Percentiles rank a stretch among this genome's conserved stretches.
Evolutionary conservation across 768 basidiomycete species (phyloP).

Genomic region (Boletus sensibilis): DNA sequence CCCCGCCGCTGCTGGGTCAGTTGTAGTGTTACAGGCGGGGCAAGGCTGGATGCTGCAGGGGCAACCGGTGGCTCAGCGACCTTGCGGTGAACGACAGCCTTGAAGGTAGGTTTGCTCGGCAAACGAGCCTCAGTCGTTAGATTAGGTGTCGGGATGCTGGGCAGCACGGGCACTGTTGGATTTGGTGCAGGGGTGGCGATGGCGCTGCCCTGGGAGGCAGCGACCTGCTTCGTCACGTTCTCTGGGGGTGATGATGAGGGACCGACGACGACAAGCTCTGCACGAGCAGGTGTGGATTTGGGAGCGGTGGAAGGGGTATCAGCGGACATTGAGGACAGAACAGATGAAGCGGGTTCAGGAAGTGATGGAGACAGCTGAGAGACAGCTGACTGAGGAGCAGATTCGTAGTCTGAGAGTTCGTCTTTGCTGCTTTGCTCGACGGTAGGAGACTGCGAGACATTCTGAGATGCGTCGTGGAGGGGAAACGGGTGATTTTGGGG

Average conservation of each 20-base stretch:
- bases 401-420: constrained; percentile 13
- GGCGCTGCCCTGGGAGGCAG: not conserved
- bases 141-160: constrained; percentile 12
- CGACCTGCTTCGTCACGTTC: not conserved
- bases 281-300: not conserved
- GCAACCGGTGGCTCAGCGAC: constrained; percentile 38
- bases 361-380: constrained; percentile 8
- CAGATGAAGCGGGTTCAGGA: not conserved
- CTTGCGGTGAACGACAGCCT: constrained; percentile 58
- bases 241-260: not conserved
- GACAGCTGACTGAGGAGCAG: constrained; percentile 14
- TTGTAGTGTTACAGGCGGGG: constrained; percentile 29
- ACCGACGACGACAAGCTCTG: not conserved
- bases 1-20: constrained; percentile 29
- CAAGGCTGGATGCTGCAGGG: constrained; percentile 16
- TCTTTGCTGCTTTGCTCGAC: constrained; percentile 1
- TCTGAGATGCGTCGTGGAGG: constrained; percentile 1
- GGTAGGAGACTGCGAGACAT: constrained; percentile 1
- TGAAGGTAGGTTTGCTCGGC: constrained; percentile 38
- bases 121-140: not conserved
- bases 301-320: not conserved
- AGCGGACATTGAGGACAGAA: not conserved
- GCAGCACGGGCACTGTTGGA: not conserved
- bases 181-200: constrained; percentile 3
- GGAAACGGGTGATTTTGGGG: not conserved